Conservation (phyloP, 495 filamentous ascomycete genomes). For the Ramalina intermedia region DNA sequence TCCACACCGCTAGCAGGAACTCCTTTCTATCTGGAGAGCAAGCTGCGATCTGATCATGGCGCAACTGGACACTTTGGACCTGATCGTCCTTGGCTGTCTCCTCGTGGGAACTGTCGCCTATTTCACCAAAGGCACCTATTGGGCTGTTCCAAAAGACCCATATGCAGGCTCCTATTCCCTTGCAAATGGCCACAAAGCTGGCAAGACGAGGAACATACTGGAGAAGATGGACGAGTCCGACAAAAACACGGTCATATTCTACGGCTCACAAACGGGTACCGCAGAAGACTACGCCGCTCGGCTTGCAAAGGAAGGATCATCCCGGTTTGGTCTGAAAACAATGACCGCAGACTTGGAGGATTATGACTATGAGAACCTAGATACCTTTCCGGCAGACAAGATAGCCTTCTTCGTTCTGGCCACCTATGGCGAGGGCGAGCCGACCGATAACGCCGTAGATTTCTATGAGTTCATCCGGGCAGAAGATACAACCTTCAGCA, state of each 20-base stretch:
- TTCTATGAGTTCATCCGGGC: constrained; percentile 92
- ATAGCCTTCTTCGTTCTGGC: constrained; percentile 89
- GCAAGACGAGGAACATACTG: constrained; percentile 79
- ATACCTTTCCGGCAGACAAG: constrained; percentile 77
- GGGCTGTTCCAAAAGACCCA: constrained; percentile 77
- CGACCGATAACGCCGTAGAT: constrained; percentile 96
- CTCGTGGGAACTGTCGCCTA: constrained; percentile 82
- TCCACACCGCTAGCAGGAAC: neutral
- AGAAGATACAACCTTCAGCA: constrained; percentile 69
- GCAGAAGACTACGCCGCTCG: constrained; percentile 98
- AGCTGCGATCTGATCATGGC: constrained; percentile 46
- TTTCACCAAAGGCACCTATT: constrained; percentile 91
- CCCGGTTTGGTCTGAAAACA: constrained; percentile 90
- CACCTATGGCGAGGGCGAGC: constrained; percentile 96
- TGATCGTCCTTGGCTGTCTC: constrained; percentile 74
- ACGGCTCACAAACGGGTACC: constrained; percentile 95
- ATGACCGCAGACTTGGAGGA: constrained; percentile 98
- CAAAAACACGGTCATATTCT: constrained; percentile 98
- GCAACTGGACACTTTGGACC: constrained; percentile 88
- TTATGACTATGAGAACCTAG: constrained; percentile 92
- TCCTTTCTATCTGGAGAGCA: neutral
- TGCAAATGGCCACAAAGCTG: constrained; percentile 62
- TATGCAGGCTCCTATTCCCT: constrained; percentile 57
- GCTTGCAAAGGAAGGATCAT: constrained; percentile 91
- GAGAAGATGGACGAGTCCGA: constrained; percentile 91